These are phyloP conservation scores for Talaromyces islandicus DNA, from an alignment of 2,329 filamentous ascomycete genomes.

Conservation along the genomic window DNA sequence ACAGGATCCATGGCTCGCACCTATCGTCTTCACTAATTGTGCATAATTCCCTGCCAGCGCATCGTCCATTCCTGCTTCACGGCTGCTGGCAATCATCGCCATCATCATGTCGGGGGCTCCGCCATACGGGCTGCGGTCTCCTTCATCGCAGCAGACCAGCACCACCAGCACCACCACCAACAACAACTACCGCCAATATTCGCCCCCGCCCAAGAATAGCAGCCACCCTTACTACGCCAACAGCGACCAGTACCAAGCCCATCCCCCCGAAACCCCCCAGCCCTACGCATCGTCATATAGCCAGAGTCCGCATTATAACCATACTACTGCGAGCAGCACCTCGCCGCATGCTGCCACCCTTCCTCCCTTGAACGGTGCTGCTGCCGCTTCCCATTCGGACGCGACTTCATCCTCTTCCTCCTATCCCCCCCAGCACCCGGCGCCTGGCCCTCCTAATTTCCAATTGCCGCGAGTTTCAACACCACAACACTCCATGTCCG, in stretches of 20 bases:
- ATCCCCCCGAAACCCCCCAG: constrained; percentile 38
- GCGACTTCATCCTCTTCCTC: constrained; percentile 15
- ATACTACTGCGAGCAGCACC: constrained; percentile 25
- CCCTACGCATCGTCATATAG: constrained; percentile 30
- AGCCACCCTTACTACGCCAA: constrained; percentile 36
- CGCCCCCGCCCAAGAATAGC: constrained; percentile 32
- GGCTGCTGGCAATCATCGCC: constrained; percentile 12
- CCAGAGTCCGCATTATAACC: constrained; percentile 36
- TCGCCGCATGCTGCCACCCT: constrained; percentile 36
- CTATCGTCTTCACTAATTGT: constrained; percentile 7
- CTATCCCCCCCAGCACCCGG: constrained; percentile 27
- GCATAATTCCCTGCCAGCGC: neutral
- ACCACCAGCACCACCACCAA: neutral
- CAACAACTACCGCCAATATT: constrained; percentile 35
- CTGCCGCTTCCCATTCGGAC: constrained; percentile 27
- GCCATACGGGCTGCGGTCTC: constrained; percentile 41
- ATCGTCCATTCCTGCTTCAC: neutral
- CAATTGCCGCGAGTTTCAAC: constrained; percentile 29
- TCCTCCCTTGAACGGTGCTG: constrained; percentile 37
- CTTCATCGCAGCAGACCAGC: constrained; percentile 30
- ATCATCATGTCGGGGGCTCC: constrained; percentile 40
- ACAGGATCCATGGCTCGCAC: constrained; percentile 9
- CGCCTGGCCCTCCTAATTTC: constrained; percentile 25
- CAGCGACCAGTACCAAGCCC: constrained; percentile 34
- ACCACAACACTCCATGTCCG: constrained; percentile 25